These are phyloP conservation scores for Exophiala mesophila DNA, from an alignment of 2,329 filamentous ascomycete genomes.

Conservation along the genomic window DNA sequence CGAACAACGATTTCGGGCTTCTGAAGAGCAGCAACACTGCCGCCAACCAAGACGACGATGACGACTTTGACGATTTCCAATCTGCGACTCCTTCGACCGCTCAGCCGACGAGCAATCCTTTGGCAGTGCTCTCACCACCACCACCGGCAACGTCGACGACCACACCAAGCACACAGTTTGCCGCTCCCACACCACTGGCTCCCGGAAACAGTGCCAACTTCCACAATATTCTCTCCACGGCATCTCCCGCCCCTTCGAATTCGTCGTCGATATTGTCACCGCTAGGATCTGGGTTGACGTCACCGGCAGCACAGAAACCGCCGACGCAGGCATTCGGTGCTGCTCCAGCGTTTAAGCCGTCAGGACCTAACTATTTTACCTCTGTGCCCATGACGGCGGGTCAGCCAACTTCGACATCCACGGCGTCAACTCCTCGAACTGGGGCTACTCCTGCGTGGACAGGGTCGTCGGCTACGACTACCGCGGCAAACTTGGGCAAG, in stretches of 20 bases:
- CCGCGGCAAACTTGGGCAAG: constrained; percentile 43
- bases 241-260: constrained; percentile 36
- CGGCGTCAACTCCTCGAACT: constrained; percentile 27
- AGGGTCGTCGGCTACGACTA: constrained; percentile 30
- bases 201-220: constrained; percentile 74
- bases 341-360: constrained; percentile 59
- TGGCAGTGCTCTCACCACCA: constrained; percentile 40
- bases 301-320: constrained; percentile 38
- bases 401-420: constrained; percentile 22
- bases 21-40: constrained; percentile 39
- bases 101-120: constrained; percentile 32
- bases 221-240: constrained; percentile 73
- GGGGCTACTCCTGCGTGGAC: constrained; percentile 36
- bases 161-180: constrained; percentile 61
- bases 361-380: constrained; percentile 91
- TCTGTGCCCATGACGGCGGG: constrained; percentile 51
- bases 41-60: constrained; percentile 61
- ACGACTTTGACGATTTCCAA: constrained; percentile 97
- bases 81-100: constrained; percentile 61
- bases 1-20: constrained; percentile 37
- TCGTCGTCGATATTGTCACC: constrained; percentile 59
- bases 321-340: constrained; percentile 47
- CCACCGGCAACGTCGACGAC: constrained; percentile 45
- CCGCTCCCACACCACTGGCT: constrained; percentile 79
- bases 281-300: constrained; percentile 46